Conservation (phyloP, 805 yeast species). For the Nakazawaea ernobii region DNA sequence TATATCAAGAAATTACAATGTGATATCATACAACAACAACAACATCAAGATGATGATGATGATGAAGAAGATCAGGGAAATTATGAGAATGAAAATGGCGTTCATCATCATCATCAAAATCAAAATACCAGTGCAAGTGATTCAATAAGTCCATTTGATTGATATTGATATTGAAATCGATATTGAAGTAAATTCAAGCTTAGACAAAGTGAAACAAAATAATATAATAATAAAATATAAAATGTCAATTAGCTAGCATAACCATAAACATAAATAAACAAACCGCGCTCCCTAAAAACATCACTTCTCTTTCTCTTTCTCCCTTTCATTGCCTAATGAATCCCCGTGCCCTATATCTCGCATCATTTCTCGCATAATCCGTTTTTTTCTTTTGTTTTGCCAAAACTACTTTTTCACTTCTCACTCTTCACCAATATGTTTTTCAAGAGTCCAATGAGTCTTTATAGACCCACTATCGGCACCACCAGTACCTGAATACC, state of each 20-base stretch:
- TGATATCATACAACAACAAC: not conserved
- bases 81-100: too few relatives aligned
- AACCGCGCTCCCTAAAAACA: too few relatives aligned
- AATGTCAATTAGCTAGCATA: too few relatives aligned
- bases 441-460: slow-evolving; percentile 6
- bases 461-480: slow-evolving; percentile 5
- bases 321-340: too few relatives aligned
- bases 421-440: slow-evolving; percentile 1
- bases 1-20: slow-evolving; percentile 51
- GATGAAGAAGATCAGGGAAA: not conserved
- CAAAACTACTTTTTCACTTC: not conserved
- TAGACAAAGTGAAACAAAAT: not conserved
- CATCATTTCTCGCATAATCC: not conserved
- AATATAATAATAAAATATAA: too few relatives aligned
- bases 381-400: too few relatives aligned
- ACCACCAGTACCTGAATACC: not conserved
- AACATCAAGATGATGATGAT: slow-evolving; percentile 20
- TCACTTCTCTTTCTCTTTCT: too few relatives aligned
- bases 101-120: too few relatives aligned
- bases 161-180: too few relatives aligned
- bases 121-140: slow-evolving; percentile 14
- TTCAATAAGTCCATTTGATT: slow-evolving; percentile 21
- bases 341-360: too few relatives aligned
- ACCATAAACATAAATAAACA: too few relatives aligned
- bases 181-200: not conserved